Base-by-base conservation (phyloP, 345 rosid genomes). In the Citrus medica region DNA sequence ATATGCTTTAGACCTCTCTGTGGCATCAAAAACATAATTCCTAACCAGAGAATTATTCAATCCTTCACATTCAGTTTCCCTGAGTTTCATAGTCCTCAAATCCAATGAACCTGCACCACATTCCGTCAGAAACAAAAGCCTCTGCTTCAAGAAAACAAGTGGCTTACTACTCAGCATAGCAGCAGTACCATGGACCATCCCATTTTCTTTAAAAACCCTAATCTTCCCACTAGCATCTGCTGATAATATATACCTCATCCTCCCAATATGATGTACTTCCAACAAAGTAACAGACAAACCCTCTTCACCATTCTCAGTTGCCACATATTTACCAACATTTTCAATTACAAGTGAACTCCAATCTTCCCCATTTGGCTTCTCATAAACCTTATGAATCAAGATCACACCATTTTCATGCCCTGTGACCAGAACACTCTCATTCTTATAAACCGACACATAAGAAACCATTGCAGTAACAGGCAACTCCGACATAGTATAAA, bases 41-140 rank as follows among this genome's bases (percentile, higher is more conserved):
- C 81, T 83, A 33, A 87, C 94, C 33, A 90, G 79, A 51, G 97
- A 90, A 72, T 85, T 89, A 82, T 94, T 92, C 82, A 92, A 75
- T 14, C 97, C 97, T 84, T 96, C 98, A 78, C 98, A 96, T 37
- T 92, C 92, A 0, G 98, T 86, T 82, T 94, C 98, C 82, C 90
- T 87, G 30, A 96, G 75, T 80, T 86, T 94, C 98, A 94, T 96
- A 87, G 79, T 92, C 85, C 95, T 90, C 81, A 94, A 89, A 59
- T 94, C 97, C 79, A 96, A 69, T 14, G 98, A 96, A 37, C 99
- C 98, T n/a, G 98, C 97, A 77, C 99, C 98, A 19, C 82, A 87
- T 79, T 94, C 94, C 0, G 98, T 94, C 80, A 96, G 89, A 85
- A 96, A 96, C 90, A 96, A 84, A 77, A 92, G 88, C 85, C 98